Conservation (phyloP, 495 filamentous ascomycete genomes). For the Haplographium delicatum region DNA sequence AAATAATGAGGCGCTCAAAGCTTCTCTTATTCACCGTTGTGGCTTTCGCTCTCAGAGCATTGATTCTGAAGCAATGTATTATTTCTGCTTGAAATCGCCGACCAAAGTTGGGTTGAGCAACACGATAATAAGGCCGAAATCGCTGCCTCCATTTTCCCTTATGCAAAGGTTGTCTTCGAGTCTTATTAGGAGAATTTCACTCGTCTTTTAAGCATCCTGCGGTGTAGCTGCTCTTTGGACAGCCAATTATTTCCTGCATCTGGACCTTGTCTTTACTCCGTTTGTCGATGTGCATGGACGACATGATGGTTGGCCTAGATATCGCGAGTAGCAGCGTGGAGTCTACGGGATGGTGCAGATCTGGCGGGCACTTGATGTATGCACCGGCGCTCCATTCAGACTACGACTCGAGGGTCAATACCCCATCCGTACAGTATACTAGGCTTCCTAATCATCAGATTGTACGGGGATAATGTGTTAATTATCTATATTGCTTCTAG, state of each 20-base stretch:
- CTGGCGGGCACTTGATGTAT: conserved; percentile 8
- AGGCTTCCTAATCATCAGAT: no score
- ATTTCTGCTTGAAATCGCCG: no score
- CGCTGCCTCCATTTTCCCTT: neutral
- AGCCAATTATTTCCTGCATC: conserved; percentile 5
- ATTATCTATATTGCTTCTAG: neutral
- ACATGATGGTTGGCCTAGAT: conserved; percentile 24
- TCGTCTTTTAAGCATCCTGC: neutral
- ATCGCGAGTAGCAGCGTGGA: conserved; percentile 11
- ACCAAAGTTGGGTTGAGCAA: conserved; percentile 1
- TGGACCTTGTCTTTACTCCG: conserved; percentile 14
- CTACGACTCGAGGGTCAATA: conserved; percentile 28
- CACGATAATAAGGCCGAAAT: conserved; percentile 7
- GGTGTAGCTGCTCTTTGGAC: neutral
- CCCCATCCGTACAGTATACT: neutral
- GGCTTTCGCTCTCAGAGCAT: neutral
- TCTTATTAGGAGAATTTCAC: conserved; percentile 5
- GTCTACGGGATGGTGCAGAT: conserved; percentile 14
- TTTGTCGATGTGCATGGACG: conserved; percentile 28
- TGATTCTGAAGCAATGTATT: no score
- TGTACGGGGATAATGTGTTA: neutral
- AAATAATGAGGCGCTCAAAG: neutral
- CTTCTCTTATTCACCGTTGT: neutral
- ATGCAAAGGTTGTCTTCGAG: conserved; percentile 4
- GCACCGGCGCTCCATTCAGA: conserved; percentile 16